Evolutionary conservation across 31 red algal species (phyloP), one percentile per base, ranked within the genome.

Genomic region (Asparagopsis taxiformis): DNA sequence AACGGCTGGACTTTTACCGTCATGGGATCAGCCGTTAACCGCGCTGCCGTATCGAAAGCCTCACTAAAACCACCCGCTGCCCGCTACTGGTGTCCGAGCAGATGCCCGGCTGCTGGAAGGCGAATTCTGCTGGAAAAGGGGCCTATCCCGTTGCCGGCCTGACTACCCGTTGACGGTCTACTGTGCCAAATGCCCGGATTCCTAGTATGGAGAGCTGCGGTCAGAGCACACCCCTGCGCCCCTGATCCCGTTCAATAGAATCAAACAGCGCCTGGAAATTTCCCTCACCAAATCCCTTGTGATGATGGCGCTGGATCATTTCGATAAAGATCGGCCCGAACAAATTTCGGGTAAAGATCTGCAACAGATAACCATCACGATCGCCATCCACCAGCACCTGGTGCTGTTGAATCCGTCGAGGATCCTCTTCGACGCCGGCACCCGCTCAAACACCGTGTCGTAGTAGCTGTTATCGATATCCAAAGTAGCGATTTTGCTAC

Each of bases 241-340:
- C 22, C 22, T 59, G 55, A 9, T 59, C 55, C 15, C 24, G 19
- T 59, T 59, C 55, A 59, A 59, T 59, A 59, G 11, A 16, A 16
- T 59, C 55, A 20, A 59, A 59, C 55, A 59, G 55, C 24, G 55
- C 55, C 9, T 24, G 16, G 55, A 59, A 59, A 59, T 59, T 59
- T 23, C 55, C 55, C 9, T 13, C 55, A 26, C 55, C 55, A 24
- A 59, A 59, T 10, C 55, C 55, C 24, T 59, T 20, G 55, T 59
- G 11, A 20, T 20, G 11, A 16, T 59, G 9, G 22, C 55, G 55
- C 22, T 59, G 55, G 22, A 59, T 59, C 11, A 59, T 23, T 24
- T 59, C 55, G 24, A 21, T 16, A 24, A 59, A 59, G 55, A 59
- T 21, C 10, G 55, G 55, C 55, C 55, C 55, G 55, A 24, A 9